These are phyloP conservation scores for Lactifluus pinguis DNA, from an alignment of 768 basidiomycete species.

Conservation along the genomic window DNA sequence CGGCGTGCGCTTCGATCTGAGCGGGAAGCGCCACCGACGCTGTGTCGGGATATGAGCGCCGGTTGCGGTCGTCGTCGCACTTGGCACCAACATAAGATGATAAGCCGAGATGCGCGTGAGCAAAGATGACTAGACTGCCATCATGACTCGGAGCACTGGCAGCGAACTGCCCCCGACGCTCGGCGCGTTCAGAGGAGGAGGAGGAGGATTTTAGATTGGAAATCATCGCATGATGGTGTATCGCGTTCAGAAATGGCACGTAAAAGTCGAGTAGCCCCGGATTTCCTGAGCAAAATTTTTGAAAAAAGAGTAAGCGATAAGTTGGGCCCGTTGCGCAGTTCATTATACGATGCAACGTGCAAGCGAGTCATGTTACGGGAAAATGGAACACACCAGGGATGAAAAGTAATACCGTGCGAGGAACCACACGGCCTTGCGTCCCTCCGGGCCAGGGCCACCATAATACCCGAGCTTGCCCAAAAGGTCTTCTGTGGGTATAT, in stretches of 20 bases:
- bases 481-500: slow-evolving; percentile 31
- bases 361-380: too few species aligned
- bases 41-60: slow-evolving; percentile 28
- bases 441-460: slow-evolving; percentile 47
- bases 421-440: background rate
- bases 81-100: slow-evolving; percentile 30
- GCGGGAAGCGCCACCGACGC: slow-evolving; percentile 4
- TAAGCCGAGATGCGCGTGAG: slow-evolving; percentile 29
- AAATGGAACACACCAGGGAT: slow-evolving; percentile 10
- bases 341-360: too few species aligned
- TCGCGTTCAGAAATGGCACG: slow-evolving; percentile 46
- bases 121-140: slow-evolving; percentile 45
- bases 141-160: too few species aligned
- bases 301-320: slow-evolving; percentile 8
- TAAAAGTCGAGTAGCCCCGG: slow-evolving; percentile 64
- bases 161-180: too few species aligned
- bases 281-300: slow-evolving; percentile 37
- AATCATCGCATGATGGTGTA: slow-evolving; percentile 29
- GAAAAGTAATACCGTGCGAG: slow-evolving; percentile 12
- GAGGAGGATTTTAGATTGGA: too few species aligned
- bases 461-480: slow-evolving; percentile 38
- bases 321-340: too few species aligned
- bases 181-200: too few species aligned
- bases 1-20: slow-evolving; percentile 7
- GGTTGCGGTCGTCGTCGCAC: slow-evolving; percentile 35